Percentiles rank a stretch among this genome's conserved stretches.
phyloP scores from a whole-genome alignment of 768 basidiomycete genomes.

The Guyanaporus albipodus region DNA sequence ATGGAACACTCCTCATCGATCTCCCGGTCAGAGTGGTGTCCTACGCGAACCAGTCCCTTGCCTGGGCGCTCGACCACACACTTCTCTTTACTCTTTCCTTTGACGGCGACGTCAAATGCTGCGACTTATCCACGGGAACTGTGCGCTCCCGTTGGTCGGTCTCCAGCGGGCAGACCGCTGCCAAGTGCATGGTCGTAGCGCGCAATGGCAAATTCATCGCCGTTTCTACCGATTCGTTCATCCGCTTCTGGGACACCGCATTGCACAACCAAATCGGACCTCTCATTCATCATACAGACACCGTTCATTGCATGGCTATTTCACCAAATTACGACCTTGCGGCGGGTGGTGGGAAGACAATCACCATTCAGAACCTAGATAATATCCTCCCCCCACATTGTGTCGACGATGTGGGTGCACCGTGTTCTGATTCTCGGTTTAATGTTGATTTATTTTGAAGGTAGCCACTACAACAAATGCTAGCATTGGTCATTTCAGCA shows the following conservation, averaged over 20 bases:
- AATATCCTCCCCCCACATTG: slow-evolving; percentile 6
- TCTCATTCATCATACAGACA: slow-evolving; percentile 1
- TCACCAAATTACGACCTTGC: slow-evolving; percentile 8
- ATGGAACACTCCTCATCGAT: slow-evolving; percentile 6
- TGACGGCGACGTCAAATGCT: slow-evolving; percentile 6
- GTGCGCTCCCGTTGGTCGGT: neutral
- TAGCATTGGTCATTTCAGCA: neutral
- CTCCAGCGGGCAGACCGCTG: neutral
- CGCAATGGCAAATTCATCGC: slow-evolving; percentile 10
- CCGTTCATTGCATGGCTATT: slow-evolving; percentile 7
- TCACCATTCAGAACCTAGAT: slow-evolving; percentile 1
- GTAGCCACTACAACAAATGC: neutral
- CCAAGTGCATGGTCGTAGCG: slow-evolving; percentile 8
- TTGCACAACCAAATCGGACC: slow-evolving; percentile 4
- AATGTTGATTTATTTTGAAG: neutral
- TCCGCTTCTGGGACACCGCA: slow-evolving; percentile 11
- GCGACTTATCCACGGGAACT: slow-evolving; percentile 1
- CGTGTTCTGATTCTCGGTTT: neutral
- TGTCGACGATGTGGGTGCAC: slow-evolving; percentile 5
- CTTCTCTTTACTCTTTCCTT: slow-evolving; percentile 7
- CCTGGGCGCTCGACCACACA: slow-evolving; percentile 3
- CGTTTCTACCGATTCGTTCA: neutral
- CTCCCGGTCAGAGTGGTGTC: slow-evolving; percentile 7
- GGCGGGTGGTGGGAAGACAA: neutral
- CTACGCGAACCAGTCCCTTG: slow-evolving; percentile 11